Evolutionary conservation across 768 basidiomycete genomes (phyloP).

Genomic region (Termitomyces sp.): DNA sequence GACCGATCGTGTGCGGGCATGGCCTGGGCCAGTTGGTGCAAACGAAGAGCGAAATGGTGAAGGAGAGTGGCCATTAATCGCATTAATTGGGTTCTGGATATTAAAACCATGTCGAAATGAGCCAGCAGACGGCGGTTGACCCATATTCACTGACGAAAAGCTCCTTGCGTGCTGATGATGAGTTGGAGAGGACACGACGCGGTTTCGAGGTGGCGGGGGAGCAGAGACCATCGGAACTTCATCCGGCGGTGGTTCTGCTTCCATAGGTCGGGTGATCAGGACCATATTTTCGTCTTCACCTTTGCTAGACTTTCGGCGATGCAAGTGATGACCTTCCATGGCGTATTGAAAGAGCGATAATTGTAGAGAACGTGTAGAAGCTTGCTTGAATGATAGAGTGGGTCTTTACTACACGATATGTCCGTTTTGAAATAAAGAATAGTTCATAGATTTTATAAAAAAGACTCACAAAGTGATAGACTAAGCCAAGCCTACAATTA

Average conservation of each 20-base stretch:
- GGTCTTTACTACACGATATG: not conserved
- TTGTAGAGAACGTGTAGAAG: conserved; percentile 5
- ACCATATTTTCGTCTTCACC: conserved; percentile 33
- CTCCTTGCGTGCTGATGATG: conserved; percentile 15
- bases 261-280: conserved; percentile 20
- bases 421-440: not conserved
- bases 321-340: conserved; percentile 21
- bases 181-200: conserved; percentile 24
- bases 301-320: conserved; percentile 44
- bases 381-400: not conserved
- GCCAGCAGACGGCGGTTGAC: conserved; percentile 23
- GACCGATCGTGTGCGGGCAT: conserved; percentile 38
- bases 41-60: conserved; percentile 33
- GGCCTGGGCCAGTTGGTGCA: conserved; percentile 23
- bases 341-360: conserved; percentile 5
- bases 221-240: conserved; percentile 11
- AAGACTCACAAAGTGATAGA: not conserved
- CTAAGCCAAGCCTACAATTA: not conserved
- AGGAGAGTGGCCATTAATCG: conserved; percentile 18
- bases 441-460: not conserved
- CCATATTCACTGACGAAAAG: conserved; percentile 21
- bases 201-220: conserved; percentile 20
- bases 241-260: conserved; percentile 4
- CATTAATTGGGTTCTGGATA: conserved; percentile 16
- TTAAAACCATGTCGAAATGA: conserved; percentile 28